Evolutionary conservation across 768 basidiomycete genomes (phyloP), one percentile per base, ranked within the genome.

Genomic region (Hygrophoropsis aurantiaca): DNA sequence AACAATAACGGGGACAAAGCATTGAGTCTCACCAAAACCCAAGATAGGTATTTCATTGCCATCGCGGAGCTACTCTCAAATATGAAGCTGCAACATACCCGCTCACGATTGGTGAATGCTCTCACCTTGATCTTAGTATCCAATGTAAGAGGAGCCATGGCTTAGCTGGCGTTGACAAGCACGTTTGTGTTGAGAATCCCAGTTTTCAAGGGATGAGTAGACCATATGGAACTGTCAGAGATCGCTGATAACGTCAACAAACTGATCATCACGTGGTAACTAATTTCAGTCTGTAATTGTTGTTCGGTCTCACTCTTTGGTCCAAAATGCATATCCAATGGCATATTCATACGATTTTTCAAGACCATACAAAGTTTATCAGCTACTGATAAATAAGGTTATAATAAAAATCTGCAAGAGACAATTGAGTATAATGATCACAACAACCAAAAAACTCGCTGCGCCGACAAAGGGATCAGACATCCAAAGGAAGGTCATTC

Each of bases 401-500:
- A 4, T 32, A 32, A 5, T 11, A n/a, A 5, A 27, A 24, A 32
- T 24, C 62, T 65, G 26, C 5, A 13, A 24, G 20, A 40, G 19
- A 19, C n/a, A n/a, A 5, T 2, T 38, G 0, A 24, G 65, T 7
- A 64, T 52, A 20, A 15, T 3, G 1, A 21, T 10, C n/a, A 7
- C 6, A 25, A 44, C 0, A 15, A 4, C 2, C 42, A 13, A n/a
- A 40, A 43, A 42, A 52, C 50, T 40, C 32, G 60, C 56, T 61
- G 57, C 54, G 64, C 57, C 64, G n/a, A n/a, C n/a, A 38, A 42
- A 67, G 58, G 61, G 69, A 67, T 87, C 86, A 87, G 86, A 87
- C 86, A 89, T 88, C 85, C 86, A 85, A 87, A 84, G 85, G 85
- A 89, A 87, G 87, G 81, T 82, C 74, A 67, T 79, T 73, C 21